These are phyloP conservation scores for Chaetomium olivaceum DNA, from an alignment of 2,329 filamentous ascomycete genomes.

Conservation along the genomic window DNA sequence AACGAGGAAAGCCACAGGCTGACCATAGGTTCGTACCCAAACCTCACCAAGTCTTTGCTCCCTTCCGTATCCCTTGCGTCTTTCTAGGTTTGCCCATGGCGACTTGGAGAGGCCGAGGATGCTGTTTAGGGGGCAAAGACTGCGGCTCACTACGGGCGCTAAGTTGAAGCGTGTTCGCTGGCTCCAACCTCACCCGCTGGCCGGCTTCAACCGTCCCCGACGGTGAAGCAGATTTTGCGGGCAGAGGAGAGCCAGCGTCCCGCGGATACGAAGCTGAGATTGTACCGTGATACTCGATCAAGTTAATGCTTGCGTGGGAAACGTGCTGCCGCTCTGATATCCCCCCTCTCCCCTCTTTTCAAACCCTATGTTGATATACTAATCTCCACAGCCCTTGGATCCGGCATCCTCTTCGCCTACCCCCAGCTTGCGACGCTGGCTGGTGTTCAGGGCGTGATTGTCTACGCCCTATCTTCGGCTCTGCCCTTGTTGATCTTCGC, in stretches of 20 bases:
- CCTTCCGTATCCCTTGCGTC: conserved; percentile 6
- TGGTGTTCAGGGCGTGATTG: conserved; percentile 74
- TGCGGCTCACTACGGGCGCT: conserved; percentile 85
- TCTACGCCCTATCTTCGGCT: conserved; percentile 73
- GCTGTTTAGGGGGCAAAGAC: conserved; percentile 37
- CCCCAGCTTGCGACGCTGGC: conserved; percentile 77
- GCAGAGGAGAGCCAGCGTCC: conserved; percentile 42
- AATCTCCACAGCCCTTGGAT: conserved; percentile 70
- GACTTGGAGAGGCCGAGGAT: not conserved
- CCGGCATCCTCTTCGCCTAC: conserved; percentile 80
- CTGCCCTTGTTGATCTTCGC: conserved; percentile 75
- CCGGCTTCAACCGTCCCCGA: not conserved
- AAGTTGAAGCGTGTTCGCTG: conserved; percentile 53
- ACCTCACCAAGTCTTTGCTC: conserved; percentile 34
- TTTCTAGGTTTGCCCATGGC: not conserved
- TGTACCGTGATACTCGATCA: conserved; percentile 97
- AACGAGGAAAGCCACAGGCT: conserved; percentile 17
- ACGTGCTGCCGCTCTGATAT: conserved; percentile 83
- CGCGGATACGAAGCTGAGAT: conserved; percentile 77
- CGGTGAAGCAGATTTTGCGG: conserved; percentile 22
- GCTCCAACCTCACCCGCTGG: conserved; percentile 54
- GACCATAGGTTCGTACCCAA: conserved; percentile 45
- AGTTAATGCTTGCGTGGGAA: conserved; percentile 99
- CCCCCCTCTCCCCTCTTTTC: conserved; percentile 33
- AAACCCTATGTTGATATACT: conserved; percentile 39